These are phyloP conservation scores for Cyberlindnera nakhonratchasimensis DNA, from an alignment of 805 yeast species.

Conservation along the genomic window DNA sequence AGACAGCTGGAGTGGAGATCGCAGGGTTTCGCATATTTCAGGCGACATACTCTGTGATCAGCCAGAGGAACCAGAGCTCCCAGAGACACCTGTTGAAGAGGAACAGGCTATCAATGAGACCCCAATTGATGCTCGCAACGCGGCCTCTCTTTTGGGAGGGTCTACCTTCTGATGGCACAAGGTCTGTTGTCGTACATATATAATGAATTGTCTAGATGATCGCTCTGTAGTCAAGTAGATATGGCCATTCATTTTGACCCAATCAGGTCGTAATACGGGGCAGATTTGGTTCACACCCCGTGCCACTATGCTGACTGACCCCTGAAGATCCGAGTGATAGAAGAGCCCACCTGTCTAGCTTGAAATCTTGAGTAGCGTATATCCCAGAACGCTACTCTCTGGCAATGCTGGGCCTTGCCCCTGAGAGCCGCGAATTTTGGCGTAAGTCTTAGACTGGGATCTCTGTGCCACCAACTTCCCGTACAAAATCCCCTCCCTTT, in stretches of 20 bases:
- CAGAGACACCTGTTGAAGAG: conserved; percentile 21
- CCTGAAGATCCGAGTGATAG: too few species aligned
- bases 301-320: too few species aligned
- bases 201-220: conserved; percentile 1
- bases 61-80: conserved; percentile 7
- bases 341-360: too few species aligned
- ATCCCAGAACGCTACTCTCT: background rate
- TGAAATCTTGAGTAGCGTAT: conserved; percentile 1
- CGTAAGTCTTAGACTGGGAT: conserved; percentile 3
- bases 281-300: too few species aligned
- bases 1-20: conserved; percentile 59
- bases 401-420: background rate
- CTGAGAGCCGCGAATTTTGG: background rate
- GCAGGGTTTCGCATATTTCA: conserved; percentile 35
- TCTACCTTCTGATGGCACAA: conserved; percentile 50
- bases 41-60: conserved; percentile 16
- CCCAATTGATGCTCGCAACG: conserved; percentile 73
- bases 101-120: conserved; percentile 31
- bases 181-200: background rate
- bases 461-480: background rate
- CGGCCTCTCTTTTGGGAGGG: conserved; percentile 76
- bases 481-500: too few species aligned
- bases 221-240: too few species aligned
- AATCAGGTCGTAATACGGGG: too few species aligned
- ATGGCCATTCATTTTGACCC: too few species aligned